These are phyloP conservation scores for Leishmania guyanensis DNA, from an alignment of 208 protist genomes.

Conservation along the genomic window DNA sequence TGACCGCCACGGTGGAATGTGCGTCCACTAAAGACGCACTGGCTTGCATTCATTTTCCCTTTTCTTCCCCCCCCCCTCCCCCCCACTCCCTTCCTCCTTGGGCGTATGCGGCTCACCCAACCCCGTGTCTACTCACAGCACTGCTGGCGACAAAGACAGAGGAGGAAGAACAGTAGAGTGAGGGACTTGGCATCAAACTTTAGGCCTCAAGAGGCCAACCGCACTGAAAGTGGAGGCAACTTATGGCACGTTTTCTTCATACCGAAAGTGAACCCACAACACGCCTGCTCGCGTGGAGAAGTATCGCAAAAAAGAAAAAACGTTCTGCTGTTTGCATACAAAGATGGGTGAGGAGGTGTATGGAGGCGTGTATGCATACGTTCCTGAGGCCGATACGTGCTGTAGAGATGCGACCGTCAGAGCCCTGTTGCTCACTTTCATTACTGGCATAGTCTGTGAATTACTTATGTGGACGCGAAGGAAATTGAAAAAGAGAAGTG, in stretches of 20 bases:
- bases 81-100: neutral
- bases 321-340: neutral
- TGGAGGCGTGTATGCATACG: neutral
- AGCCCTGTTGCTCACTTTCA: neutral
- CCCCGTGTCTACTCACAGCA: neutral
- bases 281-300: neutral
- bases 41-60: constrained; percentile 17
- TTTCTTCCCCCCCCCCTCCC: constrained; percentile 15
- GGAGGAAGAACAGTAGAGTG: neutral
- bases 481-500: neutral
- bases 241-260: neutral
- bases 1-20: neutral
- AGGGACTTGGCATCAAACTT: too few relatives aligned
- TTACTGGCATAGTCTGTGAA: neutral
- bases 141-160: neutral
- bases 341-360: neutral
- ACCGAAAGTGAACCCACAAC: neutral
- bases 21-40: neutral
- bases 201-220: neutral
- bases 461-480: neutral
- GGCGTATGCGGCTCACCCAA: neutral
- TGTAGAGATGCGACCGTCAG: neutral
- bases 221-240: neutral
- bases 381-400: neutral
- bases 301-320: neutral